Evolutionary conservation across 2,329 filamentous ascomycete species (phyloP).

Genomic region (Pestalotiopsis fici): DNA sequence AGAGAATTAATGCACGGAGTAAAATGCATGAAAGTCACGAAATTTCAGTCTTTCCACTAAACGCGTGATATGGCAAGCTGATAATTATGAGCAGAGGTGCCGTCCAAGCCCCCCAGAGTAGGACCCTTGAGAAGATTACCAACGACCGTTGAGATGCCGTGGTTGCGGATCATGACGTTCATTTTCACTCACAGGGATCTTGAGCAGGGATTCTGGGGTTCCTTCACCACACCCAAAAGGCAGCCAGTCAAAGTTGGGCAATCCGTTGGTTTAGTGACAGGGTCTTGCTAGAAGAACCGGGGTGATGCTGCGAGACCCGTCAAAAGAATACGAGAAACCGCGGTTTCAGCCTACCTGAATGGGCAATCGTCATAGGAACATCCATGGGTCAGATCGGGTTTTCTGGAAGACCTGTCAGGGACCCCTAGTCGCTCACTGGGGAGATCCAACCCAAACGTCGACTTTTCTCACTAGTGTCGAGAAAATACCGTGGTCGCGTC

Average conservation of each 20-base stretch:
- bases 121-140: neutral
- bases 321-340: conserved; percentile 9
- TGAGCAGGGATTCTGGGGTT: neutral
- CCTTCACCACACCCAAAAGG: neutral
- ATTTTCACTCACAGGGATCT: neutral
- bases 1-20: neutral
- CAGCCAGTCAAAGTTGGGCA: conserved; percentile 1
- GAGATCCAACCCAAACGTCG: neutral
- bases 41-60: neutral
- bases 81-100: neutral
- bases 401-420: conserved; percentile 3
- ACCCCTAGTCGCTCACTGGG: conserved; percentile 4
- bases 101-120: neutral
- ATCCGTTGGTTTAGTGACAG: neutral
- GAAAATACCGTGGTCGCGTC: conserved; percentile 3
- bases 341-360: conserved; percentile 7
- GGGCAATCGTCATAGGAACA: neutral
- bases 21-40: neutral
- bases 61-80: neutral
- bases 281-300: neutral
- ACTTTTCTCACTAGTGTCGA: neutral
- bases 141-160: conserved; percentile 5
- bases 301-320: neutral
- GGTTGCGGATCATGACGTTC: conserved; percentile 6
- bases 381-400: conserved; percentile 6